A percentile compares a stretch with the other conserved stretches of the same genome.
These are phyloP conservation scores for Candida incommunis DNA, from an alignment of 805 yeast genomes.

Conservation along the genomic window DNA sequence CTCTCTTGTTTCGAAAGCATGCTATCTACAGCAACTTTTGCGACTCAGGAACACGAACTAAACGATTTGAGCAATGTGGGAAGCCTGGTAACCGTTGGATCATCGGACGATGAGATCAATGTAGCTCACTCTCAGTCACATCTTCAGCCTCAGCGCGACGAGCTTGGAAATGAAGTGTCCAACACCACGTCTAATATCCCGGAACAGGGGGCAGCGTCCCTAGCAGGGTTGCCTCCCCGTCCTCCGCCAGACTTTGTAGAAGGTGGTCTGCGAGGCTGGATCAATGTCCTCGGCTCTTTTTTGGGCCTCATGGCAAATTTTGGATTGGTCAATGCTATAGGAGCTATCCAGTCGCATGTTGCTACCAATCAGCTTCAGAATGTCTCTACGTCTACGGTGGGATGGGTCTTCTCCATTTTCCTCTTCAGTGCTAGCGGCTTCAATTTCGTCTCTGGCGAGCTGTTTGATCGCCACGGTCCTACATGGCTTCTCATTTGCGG, in stretches of 20 bases:
- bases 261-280: slow-evolving; percentile 45
- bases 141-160: too few species aligned
- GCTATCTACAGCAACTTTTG: too few species aligned
- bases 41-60: too few species aligned
- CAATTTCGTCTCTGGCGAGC: slow-evolving; percentile 29
- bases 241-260: slow-evolving; percentile 25
- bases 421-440: slow-evolving; percentile 22
- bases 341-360: slow-evolving; percentile 50
- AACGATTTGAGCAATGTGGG: too few species aligned
- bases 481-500: slow-evolving; percentile 31
- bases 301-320: slow-evolving; percentile 39
- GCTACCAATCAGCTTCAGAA: slow-evolving; percentile 37
- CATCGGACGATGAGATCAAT: too few species aligned
- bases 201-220: too few species aligned
- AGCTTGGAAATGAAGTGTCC: too few species aligned
- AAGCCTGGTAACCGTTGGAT: too few species aligned
- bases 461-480: slow-evolving; percentile 52
- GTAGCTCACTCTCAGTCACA: too few species aligned
- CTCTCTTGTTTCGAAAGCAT: too few species aligned
- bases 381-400: slow-evolving; percentile 30
- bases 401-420: not conserved
- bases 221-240: too few species aligned
- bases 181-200: too few species aligned
- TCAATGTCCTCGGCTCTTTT: slow-evolving; percentile 43
- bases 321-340: slow-evolving; percentile 45